Evolutionary conservation across 2,329 filamentous ascomycete genomes (phyloP), one percentile per base, ranked within the genome.

Genomic region (Ceratocystis ficicola): DNA sequence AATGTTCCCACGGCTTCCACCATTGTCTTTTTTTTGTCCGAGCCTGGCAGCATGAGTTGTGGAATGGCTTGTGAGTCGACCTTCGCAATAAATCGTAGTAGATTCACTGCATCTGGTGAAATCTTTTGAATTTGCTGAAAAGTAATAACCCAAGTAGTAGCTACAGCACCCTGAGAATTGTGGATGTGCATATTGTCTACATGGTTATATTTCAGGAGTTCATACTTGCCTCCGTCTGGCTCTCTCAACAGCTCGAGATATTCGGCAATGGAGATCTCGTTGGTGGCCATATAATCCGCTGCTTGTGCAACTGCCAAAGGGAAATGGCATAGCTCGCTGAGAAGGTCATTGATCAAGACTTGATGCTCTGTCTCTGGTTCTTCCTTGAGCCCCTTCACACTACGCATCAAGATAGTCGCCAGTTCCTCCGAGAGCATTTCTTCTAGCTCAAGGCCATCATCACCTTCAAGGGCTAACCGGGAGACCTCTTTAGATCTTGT

Each of bases 281-380:
- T 67, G 20, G 41, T 28, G 48, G 60, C 66, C 10, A 70, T 66
- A n/a, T 70, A 70, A 8, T 66, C 65, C 1, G 66, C 64, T 8
- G 69, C 69, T 44, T 70, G 68, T 3, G 28, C 48, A 20, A 70
- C 70, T 1, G 69, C 69, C 36, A 70, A 55, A 0, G 69, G 69
- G 12, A 69, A 66, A 46, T 65, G 52, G 20, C 50, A 55, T 2
- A 70, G 62, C 4, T 65, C 15, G 1, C 17, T 36, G 32, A 12
- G 15, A 48, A 17, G 12, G 36, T 36, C 46, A 30, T 28, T 30
- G 17, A 36, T 36, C 10, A 36, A 2, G 3, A 3, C 10, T 36
- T 36, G 32, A 3, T 36, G 32, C 10, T 36, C 3, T 12, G 32
- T 12, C 12, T 10, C 3, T 3, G 32, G 32, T 12, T 12, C 8